Conservation (phyloP, 768 basidiomycete species). For the Pleurotus salmoneostramineus region DNA sequence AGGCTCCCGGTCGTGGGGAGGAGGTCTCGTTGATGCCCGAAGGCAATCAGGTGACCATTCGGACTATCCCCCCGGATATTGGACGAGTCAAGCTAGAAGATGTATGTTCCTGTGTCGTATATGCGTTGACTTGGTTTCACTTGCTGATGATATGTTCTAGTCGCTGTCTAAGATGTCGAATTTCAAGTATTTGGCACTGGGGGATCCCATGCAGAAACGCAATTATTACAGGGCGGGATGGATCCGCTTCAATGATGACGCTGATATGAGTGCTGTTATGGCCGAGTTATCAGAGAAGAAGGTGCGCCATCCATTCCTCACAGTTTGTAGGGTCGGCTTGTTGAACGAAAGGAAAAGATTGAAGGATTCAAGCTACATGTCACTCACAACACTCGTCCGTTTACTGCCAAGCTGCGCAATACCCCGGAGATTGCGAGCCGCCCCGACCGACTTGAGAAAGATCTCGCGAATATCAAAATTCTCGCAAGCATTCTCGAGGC, state of each 20-base stretch:
- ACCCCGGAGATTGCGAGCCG: conserved; percentile 81
- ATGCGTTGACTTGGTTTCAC: conserved; percentile 1
- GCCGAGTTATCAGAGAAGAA: conserved; percentile 78
- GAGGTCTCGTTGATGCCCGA: conserved; percentile 71
- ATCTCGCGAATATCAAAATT: conserved; percentile 69
- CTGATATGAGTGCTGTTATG: conserved; percentile 75
- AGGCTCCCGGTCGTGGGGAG: conserved; percentile 56
- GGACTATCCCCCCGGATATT: conserved; percentile 92
- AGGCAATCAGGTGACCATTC: conserved; percentile 91
- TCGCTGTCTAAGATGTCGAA: conserved; percentile 74
- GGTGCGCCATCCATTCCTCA: conserved; percentile 37
- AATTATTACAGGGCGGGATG: conserved; percentile 95
- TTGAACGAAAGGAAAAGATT: conserved; percentile 48
- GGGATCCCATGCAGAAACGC: conserved; percentile 89
- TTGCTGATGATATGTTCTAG: conserved; percentile 32
- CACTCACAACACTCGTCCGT: conserved; percentile 74
- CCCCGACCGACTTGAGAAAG: conserved; percentile 77
- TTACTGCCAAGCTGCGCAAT: conserved; percentile 72
- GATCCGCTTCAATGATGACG: conserved; percentile 82
- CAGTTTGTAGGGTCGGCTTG: conserved; percentile 2
- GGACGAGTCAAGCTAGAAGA: conserved; percentile 88
- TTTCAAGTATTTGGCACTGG: conserved; percentile 84
- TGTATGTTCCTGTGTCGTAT: conserved; percentile 37
- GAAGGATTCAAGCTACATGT: conserved; percentile 94
- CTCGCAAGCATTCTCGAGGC: conserved; percentile 76